Conservation (phyloP, 306 rosid species). For the Rosa persica region DNA sequence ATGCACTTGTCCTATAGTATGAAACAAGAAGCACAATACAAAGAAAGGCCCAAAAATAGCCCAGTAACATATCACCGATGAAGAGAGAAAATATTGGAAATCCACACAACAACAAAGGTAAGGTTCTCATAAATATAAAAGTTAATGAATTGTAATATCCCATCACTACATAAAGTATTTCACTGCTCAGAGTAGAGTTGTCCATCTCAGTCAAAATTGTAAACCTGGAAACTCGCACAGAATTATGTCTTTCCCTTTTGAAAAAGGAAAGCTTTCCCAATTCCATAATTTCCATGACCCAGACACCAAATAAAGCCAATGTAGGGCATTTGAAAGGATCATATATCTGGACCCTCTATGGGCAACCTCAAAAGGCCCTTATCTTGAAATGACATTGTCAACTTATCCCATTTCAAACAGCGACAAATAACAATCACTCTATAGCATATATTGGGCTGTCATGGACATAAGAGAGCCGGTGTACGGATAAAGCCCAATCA, state of each 20-base stretch:
- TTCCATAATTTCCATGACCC: constrained; percentile 9
- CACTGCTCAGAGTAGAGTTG: neutral
- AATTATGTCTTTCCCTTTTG: neutral
- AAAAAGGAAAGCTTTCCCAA: neutral
- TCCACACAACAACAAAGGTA: neutral
- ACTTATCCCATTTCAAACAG: neutral
- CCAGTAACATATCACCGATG: neutral
- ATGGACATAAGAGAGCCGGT: neutral
- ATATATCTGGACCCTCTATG: neutral
- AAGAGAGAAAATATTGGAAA: neutral
- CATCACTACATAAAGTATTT: neutral
- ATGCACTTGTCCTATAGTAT: neutral
- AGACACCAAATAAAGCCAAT: neutral
- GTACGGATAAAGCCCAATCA: neutral
- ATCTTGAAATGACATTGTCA: neutral
- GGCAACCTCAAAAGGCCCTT: constrained; percentile 9
- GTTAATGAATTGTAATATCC: neutral
- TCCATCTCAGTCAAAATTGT: neutral
- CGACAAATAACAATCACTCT: neutral
- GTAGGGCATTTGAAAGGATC: neutral
- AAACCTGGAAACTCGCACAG: neutral
- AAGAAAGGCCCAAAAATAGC: neutral
- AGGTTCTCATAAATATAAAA: neutral
- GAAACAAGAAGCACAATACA: neutral
- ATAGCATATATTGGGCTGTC: constrained; percentile 2